phyloP scores from a whole-genome alignment of 164 flowering plant genomes.

The Vitis amurensis region DNA sequence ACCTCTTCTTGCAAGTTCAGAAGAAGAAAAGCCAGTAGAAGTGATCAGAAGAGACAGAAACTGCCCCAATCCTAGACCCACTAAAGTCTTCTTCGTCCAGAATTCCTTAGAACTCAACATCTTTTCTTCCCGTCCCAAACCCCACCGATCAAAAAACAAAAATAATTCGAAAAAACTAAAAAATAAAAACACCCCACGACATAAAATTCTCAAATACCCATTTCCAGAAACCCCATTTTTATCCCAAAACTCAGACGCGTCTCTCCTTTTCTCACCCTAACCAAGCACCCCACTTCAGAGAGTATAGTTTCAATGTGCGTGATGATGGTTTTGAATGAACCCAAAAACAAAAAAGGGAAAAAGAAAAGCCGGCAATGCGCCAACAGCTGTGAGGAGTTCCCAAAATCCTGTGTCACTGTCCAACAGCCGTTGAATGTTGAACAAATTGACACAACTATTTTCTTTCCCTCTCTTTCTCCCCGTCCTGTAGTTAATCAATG shows the following conservation, averaged over 20 bases:
- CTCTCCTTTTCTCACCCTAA: not conserved
- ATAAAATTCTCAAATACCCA: conserved; percentile 5
- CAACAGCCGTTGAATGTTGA: conserved; percentile 1
- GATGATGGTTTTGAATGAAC: not conserved
- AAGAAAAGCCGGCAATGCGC: not conserved
- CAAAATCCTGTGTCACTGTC: not conserved
- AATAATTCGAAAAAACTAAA: conserved; percentile 1
- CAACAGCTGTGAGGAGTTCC: conserved; percentile 2
- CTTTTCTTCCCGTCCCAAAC: conserved; percentile 1
- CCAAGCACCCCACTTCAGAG: no score
- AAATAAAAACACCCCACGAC: not conserved
- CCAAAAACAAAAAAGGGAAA: not conserved
- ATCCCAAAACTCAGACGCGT: not conserved
- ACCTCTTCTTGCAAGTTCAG: conserved; percentile 89
- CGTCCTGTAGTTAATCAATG: no score
- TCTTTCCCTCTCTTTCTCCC: no score
- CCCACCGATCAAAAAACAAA: not conserved
- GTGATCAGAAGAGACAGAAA: conserved; percentile 84
- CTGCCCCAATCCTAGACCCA: conserved; percentile 82
- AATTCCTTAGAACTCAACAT: conserved; percentile 37
- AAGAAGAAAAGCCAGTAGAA: conserved; percentile 85
- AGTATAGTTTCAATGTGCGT: not conserved
- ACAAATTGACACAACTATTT: no score
- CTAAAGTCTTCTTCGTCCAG: conserved; percentile 60
- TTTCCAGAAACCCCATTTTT: not conserved